These are phyloP conservation scores for Bisporella sp. DNA, from an alignment of 2,329 filamentous ascomycete genomes.

Conservation along the genomic window DNA sequence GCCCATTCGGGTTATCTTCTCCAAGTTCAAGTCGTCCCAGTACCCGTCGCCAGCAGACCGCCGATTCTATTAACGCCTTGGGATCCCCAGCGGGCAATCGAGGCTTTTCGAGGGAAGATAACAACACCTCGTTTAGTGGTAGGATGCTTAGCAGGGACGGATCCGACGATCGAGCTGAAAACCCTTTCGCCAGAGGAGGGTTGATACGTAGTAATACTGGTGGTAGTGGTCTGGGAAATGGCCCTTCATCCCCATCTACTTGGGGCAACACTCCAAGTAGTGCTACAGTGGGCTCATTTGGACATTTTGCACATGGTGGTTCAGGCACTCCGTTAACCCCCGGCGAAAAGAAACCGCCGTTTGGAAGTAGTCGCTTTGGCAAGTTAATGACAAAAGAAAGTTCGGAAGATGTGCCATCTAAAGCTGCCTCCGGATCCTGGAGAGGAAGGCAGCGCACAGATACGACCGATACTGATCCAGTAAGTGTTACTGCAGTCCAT, in stretches of 20 bases:
- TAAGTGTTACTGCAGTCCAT: neutral
- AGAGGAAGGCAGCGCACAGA: conserved; percentile 59
- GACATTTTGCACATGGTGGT: conserved; percentile 68
- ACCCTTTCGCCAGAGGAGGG: conserved; percentile 36
- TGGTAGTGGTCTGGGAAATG: conserved; percentile 37
- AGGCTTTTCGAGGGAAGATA: conserved; percentile 43
- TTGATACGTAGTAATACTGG: conserved; percentile 49
- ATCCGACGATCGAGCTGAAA: conserved; percentile 44
- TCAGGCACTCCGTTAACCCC: conserved; percentile 46
- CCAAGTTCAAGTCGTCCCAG: conserved; percentile 67
- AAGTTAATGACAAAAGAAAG: conserved; percentile 76
- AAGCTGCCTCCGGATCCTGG: conserved; percentile 50
- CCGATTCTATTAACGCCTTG: conserved; percentile 57
- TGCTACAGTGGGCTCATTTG: conserved; percentile 77
- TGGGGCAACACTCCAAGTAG: conserved; percentile 40
- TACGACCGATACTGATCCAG: conserved; percentile 33
- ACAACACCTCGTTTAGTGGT: neutral
- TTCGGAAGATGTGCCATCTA: conserved; percentile 52
- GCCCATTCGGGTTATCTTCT: conserved; percentile 63
- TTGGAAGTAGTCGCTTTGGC: conserved; percentile 78
- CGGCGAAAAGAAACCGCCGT: conserved; percentile 63
- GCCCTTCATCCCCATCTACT: conserved; percentile 31
- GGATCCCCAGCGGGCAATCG: conserved; percentile 54
- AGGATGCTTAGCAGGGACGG: conserved; percentile 37
- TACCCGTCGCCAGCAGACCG: conserved; percentile 75